These are phyloP conservation scores for Podochytrium sp. DNA, from an alignment of 192 early-diverging fungal genomes.

Conservation along the genomic window DNA sequence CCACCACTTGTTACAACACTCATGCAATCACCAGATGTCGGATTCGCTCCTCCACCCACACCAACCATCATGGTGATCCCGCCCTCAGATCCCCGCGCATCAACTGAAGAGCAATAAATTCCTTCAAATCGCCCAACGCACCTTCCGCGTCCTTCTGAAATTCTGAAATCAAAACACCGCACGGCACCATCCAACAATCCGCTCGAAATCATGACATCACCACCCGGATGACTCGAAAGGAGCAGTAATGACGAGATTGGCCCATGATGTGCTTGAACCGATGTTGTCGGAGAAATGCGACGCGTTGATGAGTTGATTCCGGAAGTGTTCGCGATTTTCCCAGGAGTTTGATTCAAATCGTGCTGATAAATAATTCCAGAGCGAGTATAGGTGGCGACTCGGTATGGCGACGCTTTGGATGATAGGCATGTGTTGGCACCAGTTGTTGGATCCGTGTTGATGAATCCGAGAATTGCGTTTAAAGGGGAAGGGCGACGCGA, in stretches of 20 bases:
- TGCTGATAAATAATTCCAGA: slow-evolving; percentile 1
- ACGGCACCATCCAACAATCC: slow-evolving; percentile 27
- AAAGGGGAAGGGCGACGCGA: neutral
- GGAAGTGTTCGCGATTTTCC: neutral
- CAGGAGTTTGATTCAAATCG: neutral
- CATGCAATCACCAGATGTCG: too few relatives aligned
- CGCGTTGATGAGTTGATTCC: neutral
- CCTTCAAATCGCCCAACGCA: slow-evolving; percentile 26
- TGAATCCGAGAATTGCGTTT: slow-evolving; percentile 26
- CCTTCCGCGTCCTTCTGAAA: slow-evolving; percentile 3
- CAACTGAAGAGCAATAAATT: neutral
- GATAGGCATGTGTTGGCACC: neutral
- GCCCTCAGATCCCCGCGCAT: neutral
- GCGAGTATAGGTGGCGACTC: neutral
- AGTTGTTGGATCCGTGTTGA: neutral
- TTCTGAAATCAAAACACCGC: slow-evolving; percentile 26
- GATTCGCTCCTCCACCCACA: neutral
- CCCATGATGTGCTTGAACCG: slow-evolving; percentile 27
- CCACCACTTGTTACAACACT: neutral
- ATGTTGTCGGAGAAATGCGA: neutral
- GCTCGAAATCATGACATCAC: slow-evolving; percentile 12
- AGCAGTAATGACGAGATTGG: slow-evolving; percentile 18
- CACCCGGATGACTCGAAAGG: neutral
- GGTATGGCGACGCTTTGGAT: neutral
- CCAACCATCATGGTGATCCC: slow-evolving; percentile 24